These are phyloP conservation scores for Trichophyton mentagrophytes DNA, from an alignment of 2,329 filamentous ascomycete genomes.

Conservation along the genomic window DNA sequence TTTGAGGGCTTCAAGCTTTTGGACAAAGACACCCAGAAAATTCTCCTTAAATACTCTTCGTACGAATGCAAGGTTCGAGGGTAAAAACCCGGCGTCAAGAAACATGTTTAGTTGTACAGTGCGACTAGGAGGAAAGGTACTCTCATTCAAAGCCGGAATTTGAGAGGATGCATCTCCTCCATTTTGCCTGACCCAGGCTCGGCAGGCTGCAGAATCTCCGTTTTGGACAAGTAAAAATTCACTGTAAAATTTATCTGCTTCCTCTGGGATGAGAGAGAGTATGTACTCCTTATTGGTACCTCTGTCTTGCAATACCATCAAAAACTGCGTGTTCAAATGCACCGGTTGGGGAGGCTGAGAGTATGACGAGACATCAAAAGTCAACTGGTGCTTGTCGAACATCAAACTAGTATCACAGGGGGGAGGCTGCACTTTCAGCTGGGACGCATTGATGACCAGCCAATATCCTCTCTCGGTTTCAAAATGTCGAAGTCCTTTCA, in stretches of 20 bases:
- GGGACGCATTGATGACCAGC: constrained; percentile 46
- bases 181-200: constrained; percentile 15
- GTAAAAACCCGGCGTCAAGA: constrained; percentile 37
- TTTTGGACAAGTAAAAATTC: constrained; percentile 20
- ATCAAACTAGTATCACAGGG: constrained; percentile 22
- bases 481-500: constrained; percentile 6
- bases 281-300: constrained; percentile 35
- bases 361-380: constrained; percentile 44
- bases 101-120: constrained; percentile 26
- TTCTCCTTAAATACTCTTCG: constrained; percentile 28
- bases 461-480: constrained; percentile 30
- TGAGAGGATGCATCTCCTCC: background rate
- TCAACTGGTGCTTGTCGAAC: constrained; percentile 35
- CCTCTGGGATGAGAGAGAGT: constrained; percentile 28
- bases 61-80: constrained; percentile 30
- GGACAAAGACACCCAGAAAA: constrained; percentile 27
- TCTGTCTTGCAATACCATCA: constrained; percentile 44
- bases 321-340: constrained; percentile 41
- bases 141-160: constrained; percentile 18
- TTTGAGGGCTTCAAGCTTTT: constrained; percentile 35
- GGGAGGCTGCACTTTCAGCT: constrained; percentile 43
- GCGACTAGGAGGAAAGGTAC: constrained; percentile 23
- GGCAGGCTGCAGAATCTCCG: constrained; percentile 24
- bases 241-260: constrained; percentile 25
- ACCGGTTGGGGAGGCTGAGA: constrained; percentile 34